Base-by-base conservation (phyloP, 805 yeast genomes). In the Lipomyces lipofer region DNA sequence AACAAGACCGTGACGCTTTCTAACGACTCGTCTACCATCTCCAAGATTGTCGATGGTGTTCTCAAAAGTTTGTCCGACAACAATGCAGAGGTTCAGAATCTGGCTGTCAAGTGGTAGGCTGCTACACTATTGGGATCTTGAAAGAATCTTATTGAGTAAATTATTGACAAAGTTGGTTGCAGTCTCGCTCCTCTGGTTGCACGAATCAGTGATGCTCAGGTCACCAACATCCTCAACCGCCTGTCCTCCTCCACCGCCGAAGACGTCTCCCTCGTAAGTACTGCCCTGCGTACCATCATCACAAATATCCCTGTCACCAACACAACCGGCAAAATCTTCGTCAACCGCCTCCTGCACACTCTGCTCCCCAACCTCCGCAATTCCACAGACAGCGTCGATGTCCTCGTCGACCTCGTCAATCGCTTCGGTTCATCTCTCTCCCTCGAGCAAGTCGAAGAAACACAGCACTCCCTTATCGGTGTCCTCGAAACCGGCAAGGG, bases 1-100 rank as follows among this genome's bases (percentile, higher is more conserved):
- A 59, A 63, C 47, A 63, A 59, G 27, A 30, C 64, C 64, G 67
- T 56, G 63, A 62, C 52, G 69, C 58, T 51, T 54, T 56, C 54
- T 63, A 66, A 54, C 25, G 56, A 52, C 28, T 50, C 51, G 13
- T 21, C 47, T 9, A n/a, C 54, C 36, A 44, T 44, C 19, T 47
- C 47, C 65, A 46, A 64, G 15, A 70, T 81, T 63, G 66, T 73
- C 46, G 71, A 74, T 44, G 67, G 74, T 15, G 64, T 80, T 39
- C 71, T 75, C 49, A 69, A 69, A 30, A 72, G 77, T 40, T 70
- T 87, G 22, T 74, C 76, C 12, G 95, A 88, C 65, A 75, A 77
- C 44, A 81, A 81, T 60, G 73, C 87, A 4, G 91, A 86, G 60
- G 91, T 88, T 1, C 87, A 86, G 65, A 82, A 80, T 62, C 87